phyloP scores from a whole-genome alignment of 495 filamentous ascomycete genomes.

The Aspergillus kassunensis region DNA sequence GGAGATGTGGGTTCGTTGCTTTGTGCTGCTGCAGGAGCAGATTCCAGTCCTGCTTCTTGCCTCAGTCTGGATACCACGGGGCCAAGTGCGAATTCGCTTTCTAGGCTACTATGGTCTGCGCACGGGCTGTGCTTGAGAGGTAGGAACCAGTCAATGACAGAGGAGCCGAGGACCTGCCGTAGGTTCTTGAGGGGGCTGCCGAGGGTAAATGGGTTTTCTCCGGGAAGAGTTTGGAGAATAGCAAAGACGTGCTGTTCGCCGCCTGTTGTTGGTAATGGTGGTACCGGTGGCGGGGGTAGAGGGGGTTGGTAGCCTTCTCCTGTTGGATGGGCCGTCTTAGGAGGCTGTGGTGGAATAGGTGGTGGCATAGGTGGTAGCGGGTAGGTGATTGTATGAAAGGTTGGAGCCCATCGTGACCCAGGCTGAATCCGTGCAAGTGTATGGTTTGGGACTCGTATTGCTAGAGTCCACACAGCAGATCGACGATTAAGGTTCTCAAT shows the following conservation, averaged over 20 bases:
- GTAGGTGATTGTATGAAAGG: conserved; percentile 47
- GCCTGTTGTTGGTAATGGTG: neutral
- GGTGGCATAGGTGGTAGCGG: conserved; percentile 24
- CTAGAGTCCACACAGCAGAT: conserved; percentile 65
- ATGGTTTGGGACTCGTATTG: conserved; percentile 63
- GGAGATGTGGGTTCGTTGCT: neutral
- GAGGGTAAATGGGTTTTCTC: conserved; percentile 78
- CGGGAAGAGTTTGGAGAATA: conserved; percentile 65
- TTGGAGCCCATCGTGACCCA: conserved; percentile 36
- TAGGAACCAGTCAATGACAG: conserved; percentile 67
- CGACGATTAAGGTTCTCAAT: conserved; percentile 68
- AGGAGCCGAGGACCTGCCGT: conserved; percentile 68
- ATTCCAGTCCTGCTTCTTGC: conserved; percentile 41
- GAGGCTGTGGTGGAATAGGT: conserved; percentile 6
- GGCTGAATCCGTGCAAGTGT: conserved; percentile 33
- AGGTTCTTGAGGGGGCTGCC: conserved; percentile 61
- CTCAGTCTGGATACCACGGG: conserved; percentile 49
- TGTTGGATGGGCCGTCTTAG: conserved; percentile 2
- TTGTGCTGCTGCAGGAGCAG: neutral
- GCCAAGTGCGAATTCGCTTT: conserved; percentile 47
- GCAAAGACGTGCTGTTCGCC: conserved; percentile 61
- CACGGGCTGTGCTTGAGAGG: conserved; percentile 67
- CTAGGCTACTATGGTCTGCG: conserved; percentile 41
- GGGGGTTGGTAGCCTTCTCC: conserved; percentile 4
- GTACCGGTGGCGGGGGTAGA: neutral